Base-by-base conservation (phyloP, 139 green algal species). In the Pycnococcus provasolii region DNA sequence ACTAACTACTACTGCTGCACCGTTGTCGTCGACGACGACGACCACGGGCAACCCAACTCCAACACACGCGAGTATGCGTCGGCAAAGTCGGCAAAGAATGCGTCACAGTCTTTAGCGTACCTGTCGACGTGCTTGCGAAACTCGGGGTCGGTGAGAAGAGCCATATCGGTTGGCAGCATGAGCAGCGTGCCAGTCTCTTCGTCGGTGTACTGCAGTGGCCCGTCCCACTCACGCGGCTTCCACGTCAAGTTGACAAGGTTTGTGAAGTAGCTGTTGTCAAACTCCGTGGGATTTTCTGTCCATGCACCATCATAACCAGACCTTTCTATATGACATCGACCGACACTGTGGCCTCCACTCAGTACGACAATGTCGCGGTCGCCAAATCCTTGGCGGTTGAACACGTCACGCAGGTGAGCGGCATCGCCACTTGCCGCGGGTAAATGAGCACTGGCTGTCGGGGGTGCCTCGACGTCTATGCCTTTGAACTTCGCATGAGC, bases 221-320 rank as follows among this genome's bases (percentile, higher is more conserved):
- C 50, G 13, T 55, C 50, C 50, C 60, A 60, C 44, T 71, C 44
- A 9, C 70, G 47, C 40, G 50, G 55, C 45, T 58, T 3, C 71
- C 65, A 77, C 8, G 57, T 53, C n/a, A 50, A 42, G 4, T 64
- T 7, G 4, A 68, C 9, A 42, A 73, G 58, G 62, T 74, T 79
- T 61, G 64, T 69, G 51, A 77, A 83, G 77, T 83, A 83, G 11
- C 43, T 42, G 75, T 83, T 83, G 66, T 83, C 76, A 54, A 83
- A 83, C 53, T 71, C 73, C 43, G 83, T 70, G 9, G 77, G 76
- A 13, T 79, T 60, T 11, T 57, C 13, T 45, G 77, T 83, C 77
- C 77, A 83, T 54, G 72, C 60, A 45, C 76, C 77, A 2, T 83
- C 77, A 40, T 77, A 83, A 3, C 75, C 77, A 3, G 75, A 81